phyloP scores from a whole-genome alignment of 169 alveolate genomes.

The Babesia gibsoni region DNA sequence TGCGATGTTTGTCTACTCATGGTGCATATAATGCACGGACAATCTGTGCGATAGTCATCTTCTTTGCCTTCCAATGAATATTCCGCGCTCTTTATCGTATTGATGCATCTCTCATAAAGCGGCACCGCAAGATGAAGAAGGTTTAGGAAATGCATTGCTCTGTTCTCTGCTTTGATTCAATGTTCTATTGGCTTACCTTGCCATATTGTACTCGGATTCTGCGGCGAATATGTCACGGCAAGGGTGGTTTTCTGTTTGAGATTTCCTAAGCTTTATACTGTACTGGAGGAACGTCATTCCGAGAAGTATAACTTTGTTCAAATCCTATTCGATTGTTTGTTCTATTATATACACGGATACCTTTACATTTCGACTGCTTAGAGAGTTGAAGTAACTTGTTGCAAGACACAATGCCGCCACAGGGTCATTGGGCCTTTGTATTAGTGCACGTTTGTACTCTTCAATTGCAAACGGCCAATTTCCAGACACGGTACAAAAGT shows the following conservation, averaged over 20 bases:
- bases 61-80: background rate
- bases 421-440: conserved; percentile 57
- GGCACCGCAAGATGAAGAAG: conserved; percentile 59
- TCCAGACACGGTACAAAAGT: conserved; percentile 70
- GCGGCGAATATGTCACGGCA: conserved; percentile 32
- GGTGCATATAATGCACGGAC: conserved; percentile 58
- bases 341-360: conserved; percentile 4
- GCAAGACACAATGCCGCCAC: conserved; percentile 70
- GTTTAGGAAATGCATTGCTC: conserved; percentile 57
- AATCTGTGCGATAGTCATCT: conserved; percentile 9
- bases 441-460: conserved; percentile 68
- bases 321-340: conserved; percentile 1
- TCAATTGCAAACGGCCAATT: conserved; percentile 74
- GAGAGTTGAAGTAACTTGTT: conserved; percentile 61
- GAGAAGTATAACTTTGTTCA: conserved; percentile 34
- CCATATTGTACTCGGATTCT: conserved; percentile 54
- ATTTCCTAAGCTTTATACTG: conserved; percentile 18
- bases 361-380: conserved; percentile 52
- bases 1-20: conserved; percentile 19
- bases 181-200: conserved; percentile 27
- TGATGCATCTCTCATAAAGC: conserved; percentile 60
- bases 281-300: conserved; percentile 55
- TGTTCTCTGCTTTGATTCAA: background rate
- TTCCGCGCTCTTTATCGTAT: conserved; percentile 13
- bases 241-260: conserved; percentile 11